Base-by-base conservation (phyloP, 2,329 filamentous ascomycete species). In the Capronia epimyces region DNA sequence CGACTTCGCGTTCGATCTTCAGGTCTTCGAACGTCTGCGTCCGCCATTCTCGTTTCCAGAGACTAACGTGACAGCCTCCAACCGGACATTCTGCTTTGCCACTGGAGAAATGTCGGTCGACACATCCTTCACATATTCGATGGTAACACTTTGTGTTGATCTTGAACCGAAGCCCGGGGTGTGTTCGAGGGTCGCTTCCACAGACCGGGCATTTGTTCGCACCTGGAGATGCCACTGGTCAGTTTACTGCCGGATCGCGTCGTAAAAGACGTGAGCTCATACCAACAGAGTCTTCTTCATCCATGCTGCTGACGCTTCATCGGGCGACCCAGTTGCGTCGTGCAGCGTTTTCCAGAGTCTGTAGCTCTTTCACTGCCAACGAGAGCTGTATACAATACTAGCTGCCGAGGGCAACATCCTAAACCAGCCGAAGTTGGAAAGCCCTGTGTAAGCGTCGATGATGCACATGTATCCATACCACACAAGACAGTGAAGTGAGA, bases 111-210 rank as follows among this genome's bases (percentile, higher is more conserved):
- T 97, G 87, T 49, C 91, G 86, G 69, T 91, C 87, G 36, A 97
- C 90, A 73, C 93, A 98, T 50, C 87, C 90, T 68, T 89, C 86
- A 76, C 93, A 98, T 88, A 98, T 97, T 61, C 89, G 89, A 76
- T 98, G 93, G 76, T 98, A 98, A 79, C 93, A 98, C 76, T 95
- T 89, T 7, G 91, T 89, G 69, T 97, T 96, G 74, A 98, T 90
- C 62, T 93, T 86, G 72, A 98, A 97, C 59, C 85, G 80, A 80
- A 98, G 90, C 72, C 89, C 85, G 55, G 83, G 84, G 75, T 96
- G 96, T 64, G 97, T 85, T 75, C 97, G 97, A 59, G 89, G 87
- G 53, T 87, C 88, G 53, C 89, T 94, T 73, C 96, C 96, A 85
- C 93, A 98, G 61, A 97, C 88, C 51, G 91, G 93, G 73, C 93